These are phyloP conservation scores for Pleurotus eryngii DNA, from an alignment of 768 basidiomycete species.

Conservation along the genomic window DNA sequence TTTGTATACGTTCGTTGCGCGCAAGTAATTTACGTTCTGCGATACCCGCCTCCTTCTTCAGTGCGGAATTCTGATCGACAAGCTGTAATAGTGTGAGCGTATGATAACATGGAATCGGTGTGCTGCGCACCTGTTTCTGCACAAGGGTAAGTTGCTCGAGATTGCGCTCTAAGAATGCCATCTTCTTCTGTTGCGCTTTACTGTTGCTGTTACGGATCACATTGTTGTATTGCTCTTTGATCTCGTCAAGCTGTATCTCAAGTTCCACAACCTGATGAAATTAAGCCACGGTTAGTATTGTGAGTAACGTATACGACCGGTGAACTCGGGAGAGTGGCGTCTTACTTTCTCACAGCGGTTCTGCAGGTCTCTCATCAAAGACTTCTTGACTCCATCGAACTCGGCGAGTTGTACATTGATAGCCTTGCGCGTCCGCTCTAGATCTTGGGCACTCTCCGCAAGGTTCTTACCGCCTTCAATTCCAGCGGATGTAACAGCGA, in stretches of 20 bases:
- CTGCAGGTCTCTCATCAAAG: constrained; percentile 96
- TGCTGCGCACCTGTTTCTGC: constrained; percentile 82
- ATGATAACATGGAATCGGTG: background rate
- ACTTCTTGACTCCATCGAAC: constrained; percentile 98
- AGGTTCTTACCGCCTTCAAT: constrained; percentile 97
- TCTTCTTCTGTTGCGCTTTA: constrained; percentile 98
- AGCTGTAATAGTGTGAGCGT: constrained; percentile 48
- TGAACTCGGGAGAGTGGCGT: background rate
- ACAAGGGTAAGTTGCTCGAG: constrained; percentile 92
- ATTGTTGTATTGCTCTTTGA: constrained; percentile 98
- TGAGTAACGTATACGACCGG: constrained; percentile 10
- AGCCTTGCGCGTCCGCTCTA: constrained; percentile 93
- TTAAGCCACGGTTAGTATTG: constrained; percentile 12
- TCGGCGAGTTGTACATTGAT: constrained; percentile 98
- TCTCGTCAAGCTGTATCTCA: constrained; percentile 97
- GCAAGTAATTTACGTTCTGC: constrained; percentile 95
- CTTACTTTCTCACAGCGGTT: constrained; percentile 98
- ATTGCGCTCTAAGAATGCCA: constrained; percentile 97
- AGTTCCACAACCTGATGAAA: constrained; percentile 87
- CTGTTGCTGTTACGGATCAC: constrained; percentile 98
- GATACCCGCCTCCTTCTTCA: constrained; percentile 97
- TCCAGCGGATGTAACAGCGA: constrained; percentile 94
- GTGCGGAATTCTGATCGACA: constrained; percentile 94
- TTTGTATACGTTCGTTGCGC: constrained; percentile 96
- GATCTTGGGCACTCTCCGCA: constrained; percentile 94